Evolutionary conservation across 1,284 basidiomycete species (phyloP), one percentile per base, ranked within the genome.

Genomic region (Vanrija pseudolonga): DNA sequence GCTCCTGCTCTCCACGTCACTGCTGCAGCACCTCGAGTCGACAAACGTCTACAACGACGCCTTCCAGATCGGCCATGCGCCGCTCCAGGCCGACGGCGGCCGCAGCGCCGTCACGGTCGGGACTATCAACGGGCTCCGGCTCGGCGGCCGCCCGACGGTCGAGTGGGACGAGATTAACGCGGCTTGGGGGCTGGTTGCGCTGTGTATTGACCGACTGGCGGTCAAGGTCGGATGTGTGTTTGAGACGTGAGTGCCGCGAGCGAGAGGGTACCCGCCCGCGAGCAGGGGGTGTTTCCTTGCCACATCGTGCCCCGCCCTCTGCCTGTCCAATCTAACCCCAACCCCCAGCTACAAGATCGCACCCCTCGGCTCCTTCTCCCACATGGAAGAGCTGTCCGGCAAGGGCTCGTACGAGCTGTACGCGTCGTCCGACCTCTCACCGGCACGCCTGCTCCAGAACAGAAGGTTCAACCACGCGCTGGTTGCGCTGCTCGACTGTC

Each of bases 121-220:
- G 0, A 98, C 95, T 9, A 98, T 99, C 75, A 98, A 98, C 69
- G 93, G 93, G 1, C 80, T 98, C 15, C 83, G 96, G 22, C 77
- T 98, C 15, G 96, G 96, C 2, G 83, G 94, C 57, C 83, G 94
- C 11, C 86, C 67, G 0, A 64, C 89, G 83, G 91, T 98, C 24
- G 95, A 98, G 69, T 99, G 95, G 94, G 85, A 90, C 6, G 96
- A 99, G 77, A 94, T 98, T 74, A 98, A 98, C 70, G 96, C 96
- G 6, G 96, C 96, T 3, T 97, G 95, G 92, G 96, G 96, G 0
- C 89, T 98, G 69, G 90, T 92, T 0, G 80, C 95, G n/a, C 79
- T 98, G 19, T 80, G 98, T 50, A 79, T 98, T 15, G 89, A 94
- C 65, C 92, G 92, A 5, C 84, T 98, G 48, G 90, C 90, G 4